phyloP scores from a whole-genome alignment of 768 basidiomycete species.

The Megacollybia marginata region DNA sequence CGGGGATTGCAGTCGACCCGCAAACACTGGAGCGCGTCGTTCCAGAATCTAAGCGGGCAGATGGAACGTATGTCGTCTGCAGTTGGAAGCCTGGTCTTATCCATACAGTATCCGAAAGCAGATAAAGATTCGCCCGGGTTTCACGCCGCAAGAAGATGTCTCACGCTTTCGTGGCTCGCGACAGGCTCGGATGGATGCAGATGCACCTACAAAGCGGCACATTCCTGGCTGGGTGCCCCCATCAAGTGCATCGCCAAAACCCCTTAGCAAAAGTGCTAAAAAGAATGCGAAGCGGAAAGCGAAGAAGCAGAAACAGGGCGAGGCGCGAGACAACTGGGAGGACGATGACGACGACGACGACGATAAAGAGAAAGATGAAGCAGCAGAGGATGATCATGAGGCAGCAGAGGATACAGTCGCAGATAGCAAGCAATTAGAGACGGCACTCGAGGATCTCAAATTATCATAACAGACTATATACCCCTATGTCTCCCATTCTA shows the following conservation, averaged over 20 bases:
- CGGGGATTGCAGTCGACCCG: constrained; percentile 84
- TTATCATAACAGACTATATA: constrained; percentile 33
- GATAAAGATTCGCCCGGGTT: constrained; percentile 85
- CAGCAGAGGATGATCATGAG: too few relatives aligned
- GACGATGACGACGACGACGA: constrained; percentile 16
- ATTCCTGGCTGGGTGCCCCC: constrained; percentile 77
- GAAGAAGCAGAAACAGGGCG: constrained; percentile 48
- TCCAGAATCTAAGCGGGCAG: constrained; percentile 71
- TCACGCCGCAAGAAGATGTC: constrained; percentile 91
- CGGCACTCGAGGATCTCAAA: constrained; percentile 49
- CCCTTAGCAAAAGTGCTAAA: constrained; percentile 74
- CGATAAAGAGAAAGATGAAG: neutral
- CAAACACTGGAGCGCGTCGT: constrained; percentile 83
- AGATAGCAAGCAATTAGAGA: constrained; percentile 26
- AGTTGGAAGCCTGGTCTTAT: constrained; percentile 10
- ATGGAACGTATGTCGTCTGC: constrained; percentile 59
- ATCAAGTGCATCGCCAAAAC: constrained; percentile 25
- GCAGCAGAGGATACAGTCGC: constrained; percentile 3
- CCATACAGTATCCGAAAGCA: constrained; percentile 71
- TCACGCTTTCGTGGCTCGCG: constrained; percentile 76
- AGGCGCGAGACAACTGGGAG: constrained; percentile 20
- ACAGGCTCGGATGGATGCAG: constrained; percentile 65
- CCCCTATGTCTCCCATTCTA: constrained; percentile 26
- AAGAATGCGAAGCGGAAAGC: constrained; percentile 76
- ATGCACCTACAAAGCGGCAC: constrained; percentile 65